Base-by-base conservation (phyloP, 306 rosid genomes). In the Sindora glabra region DNA sequence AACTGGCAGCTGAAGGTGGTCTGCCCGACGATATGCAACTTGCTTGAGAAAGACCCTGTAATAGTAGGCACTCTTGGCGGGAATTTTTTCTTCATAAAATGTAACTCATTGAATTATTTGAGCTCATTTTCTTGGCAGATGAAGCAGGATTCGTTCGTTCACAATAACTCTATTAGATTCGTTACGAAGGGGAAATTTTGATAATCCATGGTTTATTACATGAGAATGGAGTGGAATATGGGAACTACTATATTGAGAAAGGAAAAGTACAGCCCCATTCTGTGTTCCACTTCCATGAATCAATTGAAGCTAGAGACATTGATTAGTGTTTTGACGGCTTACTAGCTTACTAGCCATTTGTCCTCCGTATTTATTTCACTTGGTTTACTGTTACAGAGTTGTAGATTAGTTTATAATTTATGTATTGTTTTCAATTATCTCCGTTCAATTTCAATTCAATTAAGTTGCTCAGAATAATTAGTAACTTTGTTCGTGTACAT, bases 1-100 rank as follows among this genome's bases (percentile, higher is more conserved):
- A 81, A 65, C 95, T 94, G 12, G 89, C 94, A 18, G 86, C 91
- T 44, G 95, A 94, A 55, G 95, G 87, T 12, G 84, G 84, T 34
- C 63, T 67, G 17, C 90, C 77, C 37, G 77, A 48, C 54, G 59
- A 63, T 34, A 32, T 68, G 45, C 49, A 23, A 24, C 59, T 15
- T 25, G 39, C 57, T 53, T 26, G 11, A n/a, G n/a, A n/a, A n/a
- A n/a, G 52, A 39, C 46, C 55, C 29, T 64, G 26, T 17, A 9
- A 22, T 12, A 7, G 33, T 32, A 51, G 29, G 40, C 40, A 27
- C 46, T 27, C 10, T 25, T n/a, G 27, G 52, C 50, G 15, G 42
- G 18, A 46, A 36, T 25, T 56, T n/a, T 50, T 48, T 19, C 11
- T 25, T 15, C 17, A 40, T 44, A 14, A n/a, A n/a, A 23, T 39